phyloP scores from a whole-genome alignment of 257 asterid genomes.

The Prunella vulgaris region DNA sequence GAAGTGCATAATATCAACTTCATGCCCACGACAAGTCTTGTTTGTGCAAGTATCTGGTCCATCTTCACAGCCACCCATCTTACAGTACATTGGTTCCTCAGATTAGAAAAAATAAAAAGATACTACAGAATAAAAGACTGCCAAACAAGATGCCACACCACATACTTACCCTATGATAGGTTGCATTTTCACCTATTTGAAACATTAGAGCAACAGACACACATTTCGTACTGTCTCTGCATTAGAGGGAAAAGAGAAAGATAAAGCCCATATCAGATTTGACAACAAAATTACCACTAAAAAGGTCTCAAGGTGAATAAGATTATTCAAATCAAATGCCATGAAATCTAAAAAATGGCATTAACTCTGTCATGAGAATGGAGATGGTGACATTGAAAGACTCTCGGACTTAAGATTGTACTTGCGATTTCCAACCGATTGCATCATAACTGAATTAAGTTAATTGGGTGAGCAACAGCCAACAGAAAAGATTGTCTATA shows the following conservation, averaged over 20 bases:
- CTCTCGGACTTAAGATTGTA: not conserved
- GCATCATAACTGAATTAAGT: constrained; percentile 1
- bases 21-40: constrained; percentile 59
- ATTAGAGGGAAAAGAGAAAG: constrained; percentile 16
- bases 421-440: not conserved
- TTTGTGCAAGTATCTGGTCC: constrained; percentile 45
- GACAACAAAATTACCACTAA: not conserved
- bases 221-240: constrained; percentile 44
- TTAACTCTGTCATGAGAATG: no score
- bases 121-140: not conserved
- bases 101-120: not conserved
- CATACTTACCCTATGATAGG: constrained; percentile 52
- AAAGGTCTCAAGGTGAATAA: not conserved
- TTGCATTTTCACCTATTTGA: constrained; percentile 59
- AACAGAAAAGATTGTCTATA: not conserved
- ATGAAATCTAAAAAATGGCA: not conserved
- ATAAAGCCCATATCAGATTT: not conserved
- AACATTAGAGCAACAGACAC: constrained; percentile 63
- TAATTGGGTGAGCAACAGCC: not conserved
- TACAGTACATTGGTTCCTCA: constrained; percentile 20
- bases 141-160: not conserved
- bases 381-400: not conserved
- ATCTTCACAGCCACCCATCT: constrained; percentile 70
- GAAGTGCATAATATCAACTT: constrained; percentile 71
- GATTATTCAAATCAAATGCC: no score